These are phyloP conservation scores for Geosmithia putterillii DNA, from an alignment of 2,329 filamentous ascomycete species.

Conservation along the genomic window DNA sequence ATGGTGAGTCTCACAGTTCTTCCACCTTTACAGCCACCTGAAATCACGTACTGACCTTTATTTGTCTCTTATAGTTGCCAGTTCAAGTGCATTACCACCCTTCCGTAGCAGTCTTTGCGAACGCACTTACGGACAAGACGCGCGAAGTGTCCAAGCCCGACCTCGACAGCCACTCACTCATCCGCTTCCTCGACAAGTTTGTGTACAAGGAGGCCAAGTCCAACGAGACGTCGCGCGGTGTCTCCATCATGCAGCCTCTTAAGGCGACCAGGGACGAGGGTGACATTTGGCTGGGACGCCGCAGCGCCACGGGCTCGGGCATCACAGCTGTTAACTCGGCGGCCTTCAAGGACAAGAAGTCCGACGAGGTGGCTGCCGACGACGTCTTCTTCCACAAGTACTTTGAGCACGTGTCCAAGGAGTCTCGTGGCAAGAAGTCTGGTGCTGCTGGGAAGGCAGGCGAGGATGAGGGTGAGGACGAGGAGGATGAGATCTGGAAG, in stretches of 20 bases:
- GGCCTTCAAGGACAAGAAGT: conserved; percentile 81
- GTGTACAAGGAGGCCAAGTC: conserved; percentile 92
- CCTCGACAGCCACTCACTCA: conserved; percentile 77
- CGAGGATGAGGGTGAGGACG: conserved; percentile 42
- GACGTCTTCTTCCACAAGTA: conserved; percentile 99
- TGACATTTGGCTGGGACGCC: conserved; percentile 44
- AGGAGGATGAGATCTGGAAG: conserved; percentile 79
- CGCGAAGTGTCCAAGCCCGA: conserved; percentile 80
- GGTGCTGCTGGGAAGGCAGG: conserved; percentile 28
- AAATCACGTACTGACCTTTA: conserved; percentile 7
- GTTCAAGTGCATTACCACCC: conserved; percentile 70
- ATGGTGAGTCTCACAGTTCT: conserved; percentile 37
- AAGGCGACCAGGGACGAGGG: conserved; percentile 36
- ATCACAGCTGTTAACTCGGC: conserved; percentile 61
- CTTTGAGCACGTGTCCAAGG: conserved; percentile 65
- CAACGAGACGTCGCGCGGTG: conserved; percentile 54
- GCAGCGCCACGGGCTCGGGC: conserved; percentile 20
- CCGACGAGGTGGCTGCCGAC: conserved; percentile 76
- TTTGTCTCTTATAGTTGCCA: conserved; percentile 15
- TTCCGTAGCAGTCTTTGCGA: conserved; percentile 76
- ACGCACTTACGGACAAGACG: conserved; percentile 54
- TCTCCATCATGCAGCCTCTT: conserved; percentile 94
- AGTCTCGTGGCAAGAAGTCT: conserved; percentile 40
- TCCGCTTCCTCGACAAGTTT: conserved; percentile 94
- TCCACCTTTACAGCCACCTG: neutral